These are phyloP conservation scores for Graphilbum fragrans DNA, from an alignment of 2,329 filamentous ascomycete species.

Conservation along the genomic window DNA sequence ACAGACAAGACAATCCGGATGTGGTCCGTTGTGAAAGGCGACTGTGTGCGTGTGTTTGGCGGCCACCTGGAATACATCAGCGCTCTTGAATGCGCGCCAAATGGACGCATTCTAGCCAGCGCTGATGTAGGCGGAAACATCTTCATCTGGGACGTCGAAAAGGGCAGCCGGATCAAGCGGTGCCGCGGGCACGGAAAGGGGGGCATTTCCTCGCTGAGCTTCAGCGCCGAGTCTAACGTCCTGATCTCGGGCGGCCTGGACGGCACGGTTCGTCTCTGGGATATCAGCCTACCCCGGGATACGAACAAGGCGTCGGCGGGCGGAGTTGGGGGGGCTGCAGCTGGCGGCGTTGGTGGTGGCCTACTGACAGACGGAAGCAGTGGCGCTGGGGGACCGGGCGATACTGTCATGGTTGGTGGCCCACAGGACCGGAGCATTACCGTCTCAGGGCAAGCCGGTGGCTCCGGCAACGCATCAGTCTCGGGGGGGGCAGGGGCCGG, in stretches of 20 bases:
- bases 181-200: slow-evolving; percentile 90
- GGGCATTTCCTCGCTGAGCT: slow-evolving; percentile 86
- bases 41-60: slow-evolving; percentile 80
- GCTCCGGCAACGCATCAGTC: slow-evolving; percentile 16
- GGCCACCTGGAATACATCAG: slow-evolving; percentile 85
- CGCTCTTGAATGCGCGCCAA: slow-evolving; percentile 71
- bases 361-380: slow-evolving; percentile 15
- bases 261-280: slow-evolving; percentile 88
- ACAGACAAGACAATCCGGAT: slow-evolving; percentile 85
- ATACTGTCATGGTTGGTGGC: slow-evolving; percentile 26
- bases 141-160: slow-evolving; percentile 86
- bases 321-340: neutral
- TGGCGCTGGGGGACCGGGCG: slow-evolving; percentile 20
- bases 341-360: neutral
- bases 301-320: slow-evolving; percentile 36
- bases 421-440: slow-evolving; percentile 23
- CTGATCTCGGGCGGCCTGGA: slow-evolving; percentile 86
- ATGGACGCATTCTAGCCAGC: slow-evolving; percentile 82
- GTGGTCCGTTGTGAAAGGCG: slow-evolving; percentile 87
- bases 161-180: slow-evolving; percentile 75
- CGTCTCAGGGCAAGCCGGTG: slow-evolving; percentile 33
- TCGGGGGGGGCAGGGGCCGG: slow-evolving; percentile 18
- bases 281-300: slow-evolving; percentile 63
- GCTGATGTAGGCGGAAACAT: slow-evolving; percentile 84
- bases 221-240: slow-evolving; percentile 84